Evolutionary conservation across 2,329 filamentous ascomycete species (phyloP).

Genomic region (Cadophora gregata): DNA sequence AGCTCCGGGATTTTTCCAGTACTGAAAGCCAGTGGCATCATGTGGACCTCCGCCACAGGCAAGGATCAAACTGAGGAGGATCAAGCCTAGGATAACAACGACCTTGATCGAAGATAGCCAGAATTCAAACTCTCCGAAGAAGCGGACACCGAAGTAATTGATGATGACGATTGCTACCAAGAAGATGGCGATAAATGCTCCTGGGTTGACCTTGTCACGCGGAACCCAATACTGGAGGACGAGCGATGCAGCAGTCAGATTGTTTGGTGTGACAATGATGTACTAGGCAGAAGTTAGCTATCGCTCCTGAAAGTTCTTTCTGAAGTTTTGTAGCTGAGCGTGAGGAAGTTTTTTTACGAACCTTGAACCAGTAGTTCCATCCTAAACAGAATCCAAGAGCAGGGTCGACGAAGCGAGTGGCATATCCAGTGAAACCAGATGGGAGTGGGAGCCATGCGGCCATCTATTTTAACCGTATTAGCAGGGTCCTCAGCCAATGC

Average conservation of each 20-base stretch:
- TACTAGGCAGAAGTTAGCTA: conserved; percentile 52
- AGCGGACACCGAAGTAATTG: conserved; percentile 62
- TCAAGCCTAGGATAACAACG: conserved; percentile 68
- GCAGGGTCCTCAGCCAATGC: neutral
- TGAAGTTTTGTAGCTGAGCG: neutral
- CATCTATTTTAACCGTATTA: conserved; percentile 56
- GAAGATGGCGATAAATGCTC: conserved; percentile 79
- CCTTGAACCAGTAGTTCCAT: conserved; percentile 42
- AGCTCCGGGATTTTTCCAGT: conserved; percentile 54
- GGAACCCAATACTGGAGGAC: conserved; percentile 81
- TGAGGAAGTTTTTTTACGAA: conserved; percentile 20
- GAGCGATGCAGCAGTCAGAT: conserved; percentile 77
- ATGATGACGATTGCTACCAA: conserved; percentile 66
- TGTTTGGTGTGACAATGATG: conserved; percentile 84
- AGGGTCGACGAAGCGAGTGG: conserved; percentile 78
- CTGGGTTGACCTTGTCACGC: conserved; percentile 70
- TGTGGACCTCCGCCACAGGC: conserved; percentile 70
- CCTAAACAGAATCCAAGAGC: conserved; percentile 77
- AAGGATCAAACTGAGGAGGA: conserved; percentile 68
- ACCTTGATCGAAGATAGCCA: conserved; percentile 72
- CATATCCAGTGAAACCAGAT: conserved; percentile 82
- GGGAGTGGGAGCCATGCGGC: conserved; percentile 80
- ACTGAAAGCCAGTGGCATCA: conserved; percentile 56
- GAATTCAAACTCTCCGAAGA: conserved; percentile 56
- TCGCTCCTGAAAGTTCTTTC: neutral